These are phyloP conservation scores for Dianthus caryophyllus DNA, from an alignment of 148 eudicot genomes.

Conservation along the genomic window DNA sequence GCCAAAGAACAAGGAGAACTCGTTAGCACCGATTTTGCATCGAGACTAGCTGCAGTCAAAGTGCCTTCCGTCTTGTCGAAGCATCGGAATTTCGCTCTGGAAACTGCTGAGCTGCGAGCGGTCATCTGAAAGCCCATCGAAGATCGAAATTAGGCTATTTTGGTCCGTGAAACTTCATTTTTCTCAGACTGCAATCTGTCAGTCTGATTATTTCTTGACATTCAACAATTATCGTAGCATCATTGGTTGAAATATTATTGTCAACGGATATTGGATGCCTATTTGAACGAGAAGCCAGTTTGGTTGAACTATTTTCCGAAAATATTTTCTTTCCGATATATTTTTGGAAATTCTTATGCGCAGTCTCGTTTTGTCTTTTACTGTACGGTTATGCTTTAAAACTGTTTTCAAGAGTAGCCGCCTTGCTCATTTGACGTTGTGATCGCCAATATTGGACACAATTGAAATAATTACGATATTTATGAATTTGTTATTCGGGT, in stretches of 20 bases:
- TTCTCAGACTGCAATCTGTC: constrained; percentile 14
- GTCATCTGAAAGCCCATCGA: constrained; percentile 29
- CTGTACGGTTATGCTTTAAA: too few relatives aligned
- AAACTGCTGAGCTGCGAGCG: constrained; percentile 74
- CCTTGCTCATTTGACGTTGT: too few relatives aligned
- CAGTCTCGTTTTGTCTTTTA: too few relatives aligned
- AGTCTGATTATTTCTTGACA: neutral
- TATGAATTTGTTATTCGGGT: too few relatives aligned
- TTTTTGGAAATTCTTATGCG: too few relatives aligned
- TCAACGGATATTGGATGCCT: neutral
- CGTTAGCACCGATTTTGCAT: constrained; percentile 26
- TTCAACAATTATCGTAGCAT: neutral
- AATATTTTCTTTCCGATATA: too few relatives aligned
- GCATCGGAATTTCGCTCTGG: constrained; percentile 63
- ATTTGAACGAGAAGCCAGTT: neutral
- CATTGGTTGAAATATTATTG: neutral
- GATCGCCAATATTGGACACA: too few relatives aligned
- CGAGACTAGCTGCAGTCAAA: constrained; percentile 50
- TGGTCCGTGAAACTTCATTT: neutral
- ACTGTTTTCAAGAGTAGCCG: too few relatives aligned
- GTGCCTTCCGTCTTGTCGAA: constrained; percentile 55
- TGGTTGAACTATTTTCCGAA: neutral
- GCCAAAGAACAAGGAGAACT: constrained; percentile 34
- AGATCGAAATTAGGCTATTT: neutral
- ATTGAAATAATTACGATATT: too few relatives aligned